A percentile compares a stretch with the other conserved stretches of the same genome.
Evolutionary conservation across 768 basidiomycete species (phyloP).

Genomic region (Naematelia encephala): DNA sequence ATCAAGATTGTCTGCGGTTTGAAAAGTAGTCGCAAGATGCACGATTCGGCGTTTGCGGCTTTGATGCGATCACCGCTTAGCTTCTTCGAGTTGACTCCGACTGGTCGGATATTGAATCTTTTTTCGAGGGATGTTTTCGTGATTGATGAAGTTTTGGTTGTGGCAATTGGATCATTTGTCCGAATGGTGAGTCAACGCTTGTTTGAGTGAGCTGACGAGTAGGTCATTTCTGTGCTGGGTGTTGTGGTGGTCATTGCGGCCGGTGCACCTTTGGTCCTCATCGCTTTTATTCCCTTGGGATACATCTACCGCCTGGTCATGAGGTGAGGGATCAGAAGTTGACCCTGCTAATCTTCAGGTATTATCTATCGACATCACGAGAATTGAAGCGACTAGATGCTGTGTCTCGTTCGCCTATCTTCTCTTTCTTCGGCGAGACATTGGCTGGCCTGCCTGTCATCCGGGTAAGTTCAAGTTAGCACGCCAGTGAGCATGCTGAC

Average conservation of each 20-base stretch:
- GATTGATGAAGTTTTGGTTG: slow-evolving; percentile 74
- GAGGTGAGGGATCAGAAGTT: slow-evolving; percentile 56
- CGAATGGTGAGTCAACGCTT: slow-evolving; percentile 58
- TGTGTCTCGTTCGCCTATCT: slow-evolving; percentile 84
- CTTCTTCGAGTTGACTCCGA: slow-evolving; percentile 88
- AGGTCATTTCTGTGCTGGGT: slow-evolving; percentile 45
- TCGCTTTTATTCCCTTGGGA: slow-evolving; percentile 69
- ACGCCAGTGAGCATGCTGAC: slow-evolving; percentile 9
- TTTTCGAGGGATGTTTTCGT: slow-evolving; percentile 75
- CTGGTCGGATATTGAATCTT: slow-evolving; percentile 81
- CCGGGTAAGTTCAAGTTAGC: slow-evolving; percentile 19
- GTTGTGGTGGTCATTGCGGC: slow-evolving; percentile 64
- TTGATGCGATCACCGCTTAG: slow-evolving; percentile 77
- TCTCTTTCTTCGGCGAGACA: slow-evolving; percentile 58
- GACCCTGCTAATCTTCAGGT: slow-evolving; percentile 54
- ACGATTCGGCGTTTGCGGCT: slow-evolving; percentile 63
- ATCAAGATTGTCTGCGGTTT: slow-evolving; percentile 77
- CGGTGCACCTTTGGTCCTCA: slow-evolving; percentile 76
- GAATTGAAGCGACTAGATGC: slow-evolving; percentile 51
- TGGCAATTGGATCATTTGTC: slow-evolving; percentile 69
- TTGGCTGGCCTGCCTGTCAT: slow-evolving; percentile 43
- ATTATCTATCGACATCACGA: slow-evolving; percentile 56
- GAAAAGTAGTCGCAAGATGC: slow-evolving; percentile 68
- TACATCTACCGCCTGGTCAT: slow-evolving; percentile 80
- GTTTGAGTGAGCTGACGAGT: slow-evolving; percentile 19